Evolutionary conservation across 352 stramenopile genomes (phyloP).

Genomic region (Phytophthora sp.): DNA sequence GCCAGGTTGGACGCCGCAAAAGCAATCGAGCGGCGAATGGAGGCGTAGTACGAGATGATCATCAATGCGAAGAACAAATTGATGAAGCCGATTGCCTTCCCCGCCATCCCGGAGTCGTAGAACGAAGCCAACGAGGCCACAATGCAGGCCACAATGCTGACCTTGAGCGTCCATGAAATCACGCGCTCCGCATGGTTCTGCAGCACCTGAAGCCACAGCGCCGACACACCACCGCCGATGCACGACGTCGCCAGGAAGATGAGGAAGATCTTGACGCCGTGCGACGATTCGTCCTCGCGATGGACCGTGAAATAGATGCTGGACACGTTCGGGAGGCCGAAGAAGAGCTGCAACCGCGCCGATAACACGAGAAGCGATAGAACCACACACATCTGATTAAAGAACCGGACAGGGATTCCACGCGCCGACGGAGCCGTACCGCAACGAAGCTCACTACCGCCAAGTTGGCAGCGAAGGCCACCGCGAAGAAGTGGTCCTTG

Average conservation of each 20-base stretch:
- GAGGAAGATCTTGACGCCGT: slow-evolving; percentile 75
- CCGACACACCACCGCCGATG: slow-evolving; percentile 70
- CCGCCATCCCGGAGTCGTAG: slow-evolving; percentile 70
- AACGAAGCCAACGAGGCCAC: slow-evolving; percentile 62
- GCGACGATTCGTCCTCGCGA: slow-evolving; percentile 56
- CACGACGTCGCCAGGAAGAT: slow-evolving; percentile 71
- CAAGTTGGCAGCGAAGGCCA: slow-evolving; percentile 71
- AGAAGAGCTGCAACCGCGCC: slow-evolving; percentile 50
- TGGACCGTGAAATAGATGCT: slow-evolving; percentile 86
- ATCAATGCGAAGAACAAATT: slow-evolving; percentile 79
- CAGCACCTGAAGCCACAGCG: slow-evolving; percentile 78
- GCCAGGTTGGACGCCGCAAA: slow-evolving; percentile 85
- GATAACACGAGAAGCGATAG: slow-evolving; percentile 8
- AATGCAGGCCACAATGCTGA: slow-evolving; percentile 63
- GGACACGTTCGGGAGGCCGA: slow-evolving; percentile 75
- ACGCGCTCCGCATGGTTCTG: slow-evolving; percentile 73
- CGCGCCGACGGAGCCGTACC: slow-evolving; percentile 32
- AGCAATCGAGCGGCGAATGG: slow-evolving; percentile 66
- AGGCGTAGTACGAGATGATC: slow-evolving; percentile 72
- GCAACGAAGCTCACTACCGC: slow-evolving; percentile 58
- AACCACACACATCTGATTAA: slow-evolving; percentile 23
- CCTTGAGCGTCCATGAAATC: slow-evolving; percentile 74
- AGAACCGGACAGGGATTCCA: neutral
- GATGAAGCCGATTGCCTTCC: slow-evolving; percentile 82
- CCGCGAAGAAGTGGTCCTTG: slow-evolving; percentile 72